Evolutionary conservation across 1,284 basidiomycete genomes (phyloP), one percentile per base, ranked within the genome.

Genomic region (Cerrena zonata): DNA sequence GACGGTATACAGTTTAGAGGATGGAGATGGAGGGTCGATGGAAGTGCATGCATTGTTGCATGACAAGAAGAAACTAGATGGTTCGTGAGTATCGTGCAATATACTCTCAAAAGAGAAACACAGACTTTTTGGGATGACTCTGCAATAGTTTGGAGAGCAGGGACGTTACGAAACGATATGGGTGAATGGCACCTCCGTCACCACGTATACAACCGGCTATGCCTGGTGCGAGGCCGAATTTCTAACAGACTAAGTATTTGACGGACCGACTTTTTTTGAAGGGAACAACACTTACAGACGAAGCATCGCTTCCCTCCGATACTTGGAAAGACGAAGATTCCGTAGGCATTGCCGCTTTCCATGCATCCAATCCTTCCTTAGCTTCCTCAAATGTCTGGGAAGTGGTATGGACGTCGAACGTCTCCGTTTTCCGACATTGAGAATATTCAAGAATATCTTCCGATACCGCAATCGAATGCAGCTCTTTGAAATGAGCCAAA

Each of bases 401-500:
- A 18, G 67, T 58, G 24, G 66, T 70, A 56, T 64, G 71, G 1
- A 70, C 71, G 39, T 76, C 73, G 34, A 77, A 50, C 7, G 69
- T 64, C 51, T 76, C 75, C 26, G 72, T 71, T 38, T 67, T 63
- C 19, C 76, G 68, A 51, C 68, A 65, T 49, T 77, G 74, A 0
- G 69, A 71, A 41, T 61, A 53, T n/a, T 68, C 61, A 15, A 75
- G 57, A 12, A 80, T 65, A 26, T 69, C 72, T 49, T 79, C 76
- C 53, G 75, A 70, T 13, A 68, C 65, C 0, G 80, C 75, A 11
- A 79, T 69, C 4, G 61, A 56, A 25, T 77, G 63, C 19, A 84
- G 59, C 38, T 78, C 72, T 4, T 59, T 53, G 2, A 82, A 63
- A 60, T 88, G 86, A 5, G 77, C 71, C 1, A 78, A 65, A 10